Conservation (phyloP, 768 basidiomycete species). For the Leucosporidium creatinivorum region DNA sequence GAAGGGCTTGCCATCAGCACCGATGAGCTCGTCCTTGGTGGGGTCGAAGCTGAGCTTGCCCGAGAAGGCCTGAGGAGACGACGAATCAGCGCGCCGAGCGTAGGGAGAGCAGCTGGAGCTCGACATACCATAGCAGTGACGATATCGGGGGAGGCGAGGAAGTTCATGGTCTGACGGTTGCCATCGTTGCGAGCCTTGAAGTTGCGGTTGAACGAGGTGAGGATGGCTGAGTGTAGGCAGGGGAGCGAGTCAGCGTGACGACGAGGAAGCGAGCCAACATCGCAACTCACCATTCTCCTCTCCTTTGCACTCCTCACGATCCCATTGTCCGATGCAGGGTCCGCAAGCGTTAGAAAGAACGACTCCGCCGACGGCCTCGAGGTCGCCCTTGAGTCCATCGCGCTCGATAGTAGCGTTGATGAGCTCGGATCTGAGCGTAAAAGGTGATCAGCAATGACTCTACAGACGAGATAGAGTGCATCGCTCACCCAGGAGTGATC, state of each 20-base stretch:
- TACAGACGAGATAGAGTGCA: background rate
- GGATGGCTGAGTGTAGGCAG: conserved; percentile 61
- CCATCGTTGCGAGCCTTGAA: conserved; percentile 97
- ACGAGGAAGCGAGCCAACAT: background rate
- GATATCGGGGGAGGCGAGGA: conserved; percentile 90
- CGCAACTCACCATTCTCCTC: conserved; percentile 73
- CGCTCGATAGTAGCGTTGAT: conserved; percentile 97
- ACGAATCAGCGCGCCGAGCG: background rate
- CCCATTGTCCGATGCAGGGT: conserved; percentile 99
- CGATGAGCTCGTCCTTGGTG: conserved; percentile 60
- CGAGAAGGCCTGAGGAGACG: conserved; percentile 71
- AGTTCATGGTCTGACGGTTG: conserved; percentile 77
- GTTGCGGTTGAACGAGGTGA: conserved; percentile 95
- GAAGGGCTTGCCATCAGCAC: conserved; percentile 69
- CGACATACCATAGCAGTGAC: conserved; percentile 61
- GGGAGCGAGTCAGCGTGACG: background rate
- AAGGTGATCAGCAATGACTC: too few relatives aligned
- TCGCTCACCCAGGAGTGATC: conserved; percentile 44
- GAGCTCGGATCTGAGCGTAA: conserved; percentile 64
- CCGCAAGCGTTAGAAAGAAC: conserved; percentile 98
- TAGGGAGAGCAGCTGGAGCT: background rate
- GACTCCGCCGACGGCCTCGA: conserved; percentile 84
- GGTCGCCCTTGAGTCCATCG: conserved; percentile 69
- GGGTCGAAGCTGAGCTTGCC: conserved; percentile 93
- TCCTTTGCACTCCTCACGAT: conserved; percentile 71